Conservation (phyloP, 129 eudicot species). For the Saposhnikovia divaricata region DNA sequence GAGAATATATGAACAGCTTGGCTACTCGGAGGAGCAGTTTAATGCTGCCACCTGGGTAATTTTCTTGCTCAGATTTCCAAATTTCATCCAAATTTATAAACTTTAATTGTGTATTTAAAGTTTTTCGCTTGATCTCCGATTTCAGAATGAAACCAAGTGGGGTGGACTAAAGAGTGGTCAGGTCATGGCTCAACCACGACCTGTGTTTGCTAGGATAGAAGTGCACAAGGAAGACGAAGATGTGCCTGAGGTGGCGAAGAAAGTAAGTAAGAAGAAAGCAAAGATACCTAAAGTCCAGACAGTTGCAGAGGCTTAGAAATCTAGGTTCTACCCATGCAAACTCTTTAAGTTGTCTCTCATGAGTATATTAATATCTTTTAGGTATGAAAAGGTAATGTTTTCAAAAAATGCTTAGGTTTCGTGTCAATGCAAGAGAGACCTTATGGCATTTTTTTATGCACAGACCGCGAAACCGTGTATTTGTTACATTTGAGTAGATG, state of each 20-base stretch:
- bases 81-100: background rate
- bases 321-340: background rate
- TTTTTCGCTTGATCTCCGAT: constrained; percentile 1
- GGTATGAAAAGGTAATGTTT: background rate
- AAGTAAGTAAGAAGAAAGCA: constrained; percentile 49
- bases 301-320: constrained; percentile 9
- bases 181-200: constrained; percentile 66
- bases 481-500: too few species aligned
- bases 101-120: too few species aligned
- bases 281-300: constrained; percentile 27
- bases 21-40: constrained; percentile 77
- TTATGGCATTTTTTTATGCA: background rate
- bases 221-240: constrained; percentile 21
- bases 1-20: constrained; percentile 81
- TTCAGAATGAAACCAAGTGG: constrained; percentile 82
- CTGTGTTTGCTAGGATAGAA: constrained; percentile 76
- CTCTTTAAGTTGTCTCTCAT: too few species aligned
- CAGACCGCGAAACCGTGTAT: too few species aligned
- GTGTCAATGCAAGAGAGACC: background rate
- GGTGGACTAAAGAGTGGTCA: constrained; percentile 86
- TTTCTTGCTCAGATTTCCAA: constrained; percentile 13
- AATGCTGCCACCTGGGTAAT: constrained; percentile 66
- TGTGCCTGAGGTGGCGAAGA: constrained; percentile 32
- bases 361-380: background rate
- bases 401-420: background rate